phyloP scores from a whole-genome alignment of 495 filamentous ascomycete genomes.

The Neurospora sublineolata region DNA sequence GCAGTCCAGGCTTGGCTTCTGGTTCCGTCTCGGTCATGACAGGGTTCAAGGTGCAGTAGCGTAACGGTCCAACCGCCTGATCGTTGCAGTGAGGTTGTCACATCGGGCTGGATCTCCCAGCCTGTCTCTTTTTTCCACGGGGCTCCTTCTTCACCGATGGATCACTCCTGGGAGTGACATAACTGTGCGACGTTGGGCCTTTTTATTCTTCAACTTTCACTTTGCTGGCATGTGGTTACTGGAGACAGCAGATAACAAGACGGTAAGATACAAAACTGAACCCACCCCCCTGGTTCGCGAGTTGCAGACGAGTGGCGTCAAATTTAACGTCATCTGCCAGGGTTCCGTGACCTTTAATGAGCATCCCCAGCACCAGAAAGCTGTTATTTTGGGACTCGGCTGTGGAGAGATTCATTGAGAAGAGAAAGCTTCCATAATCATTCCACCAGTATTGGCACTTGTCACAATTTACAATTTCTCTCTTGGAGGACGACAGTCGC shows the following conservation, averaged over 20 bases:
- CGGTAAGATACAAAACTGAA: not conserved
- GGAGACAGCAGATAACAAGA: not conserved
- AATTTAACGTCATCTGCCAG: constrained; percentile 3
- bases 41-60: not conserved
- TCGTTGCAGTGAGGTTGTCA: no score
- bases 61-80: not conserved
- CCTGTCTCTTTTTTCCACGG: not conserved
- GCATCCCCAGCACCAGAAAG: not conserved
- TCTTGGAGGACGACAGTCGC: not conserved
- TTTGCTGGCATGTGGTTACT: not conserved
- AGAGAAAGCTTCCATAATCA: not conserved
- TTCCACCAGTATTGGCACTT: not conserved
- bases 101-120: not conserved
- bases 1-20: no score
- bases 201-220: not conserved
- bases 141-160: not conserved
- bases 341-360: constrained; percentile 1
- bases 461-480: not conserved
- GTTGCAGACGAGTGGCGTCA: not conserved
- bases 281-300: not conserved
- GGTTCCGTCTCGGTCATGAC: not conserved
- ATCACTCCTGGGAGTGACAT: not conserved
- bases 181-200: not conserved
- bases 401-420: not conserved
- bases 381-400: not conserved